These are phyloP conservation scores for Sordaria brevicollis DNA, from an alignment of 495 filamentous ascomycete species.

Conservation along the genomic window DNA sequence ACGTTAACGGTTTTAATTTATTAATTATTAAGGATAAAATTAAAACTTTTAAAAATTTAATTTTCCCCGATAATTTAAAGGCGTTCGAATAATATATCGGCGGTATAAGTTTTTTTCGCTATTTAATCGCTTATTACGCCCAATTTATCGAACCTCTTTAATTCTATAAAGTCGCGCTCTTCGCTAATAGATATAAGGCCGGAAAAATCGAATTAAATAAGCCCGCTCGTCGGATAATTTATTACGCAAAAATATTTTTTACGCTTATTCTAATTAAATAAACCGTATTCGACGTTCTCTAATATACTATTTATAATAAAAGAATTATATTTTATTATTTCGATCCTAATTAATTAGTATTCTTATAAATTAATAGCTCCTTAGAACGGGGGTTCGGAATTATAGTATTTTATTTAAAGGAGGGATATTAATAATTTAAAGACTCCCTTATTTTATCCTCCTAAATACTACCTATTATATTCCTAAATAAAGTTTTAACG, in stretches of 20 bases:
- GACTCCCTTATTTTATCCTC: neutral
- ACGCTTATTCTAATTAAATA: neutral
- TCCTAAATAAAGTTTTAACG: too few relatives aligned
- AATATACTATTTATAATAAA: neutral
- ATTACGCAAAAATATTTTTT: neutral
- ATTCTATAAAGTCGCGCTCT: neutral
- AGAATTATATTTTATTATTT: neutral
- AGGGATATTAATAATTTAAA: neutral
- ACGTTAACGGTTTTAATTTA: too few relatives aligned
- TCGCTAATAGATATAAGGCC: neutral
- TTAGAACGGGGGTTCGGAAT: neutral
- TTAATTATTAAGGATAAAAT: neutral
- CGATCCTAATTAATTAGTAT: neutral
- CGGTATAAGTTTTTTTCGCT: neutral
- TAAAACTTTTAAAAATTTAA: neutral
- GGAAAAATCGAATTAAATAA: neutral
- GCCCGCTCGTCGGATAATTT: neutral
- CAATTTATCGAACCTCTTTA: neutral
- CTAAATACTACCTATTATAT: neutral
- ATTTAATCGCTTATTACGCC: neutral
- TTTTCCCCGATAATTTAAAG: neutral
- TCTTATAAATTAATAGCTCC: too few relatives aligned
- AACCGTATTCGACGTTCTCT: neutral
- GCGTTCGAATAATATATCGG: neutral
- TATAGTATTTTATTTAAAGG: neutral